phyloP scores from a whole-genome alignment of 148 eudicot species.

The Silene latifolia region DNA sequence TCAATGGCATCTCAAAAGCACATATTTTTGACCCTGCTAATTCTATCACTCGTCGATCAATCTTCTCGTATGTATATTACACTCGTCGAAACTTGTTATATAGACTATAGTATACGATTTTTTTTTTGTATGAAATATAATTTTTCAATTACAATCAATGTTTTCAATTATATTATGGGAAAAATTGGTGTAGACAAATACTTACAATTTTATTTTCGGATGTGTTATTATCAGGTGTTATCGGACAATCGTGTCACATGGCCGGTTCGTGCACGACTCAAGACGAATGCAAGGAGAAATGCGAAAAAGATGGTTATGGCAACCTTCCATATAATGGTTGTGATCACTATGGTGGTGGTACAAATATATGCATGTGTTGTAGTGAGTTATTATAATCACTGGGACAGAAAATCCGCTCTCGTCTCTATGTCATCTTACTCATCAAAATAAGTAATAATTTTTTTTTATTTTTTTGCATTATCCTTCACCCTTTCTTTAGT shows the following conservation, averaged over 20 bases:
- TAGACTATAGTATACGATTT: too few species aligned
- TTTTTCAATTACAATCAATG: too few species aligned
- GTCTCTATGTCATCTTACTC: too few species aligned
- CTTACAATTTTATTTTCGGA: not conserved
- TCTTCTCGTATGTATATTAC: not conserved
- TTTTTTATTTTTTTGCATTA: too few species aligned
- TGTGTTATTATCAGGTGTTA: not conserved
- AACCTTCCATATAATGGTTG: not conserved
- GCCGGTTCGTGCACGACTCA: not conserved
- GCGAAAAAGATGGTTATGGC: not conserved
- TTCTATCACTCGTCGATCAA: not conserved
- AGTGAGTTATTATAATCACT: not conserved
- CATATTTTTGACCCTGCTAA: not conserved
- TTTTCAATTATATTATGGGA: too few species aligned
- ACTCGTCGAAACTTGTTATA: not conserved
- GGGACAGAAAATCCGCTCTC: too few species aligned
- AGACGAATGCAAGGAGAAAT: not conserved
- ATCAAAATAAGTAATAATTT: too few species aligned
- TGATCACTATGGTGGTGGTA: not conserved
- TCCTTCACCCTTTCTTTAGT: too few species aligned
- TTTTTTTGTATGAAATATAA: too few species aligned
- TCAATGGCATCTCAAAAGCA: not conserved
- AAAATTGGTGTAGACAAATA: too few species aligned
- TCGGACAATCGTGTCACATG: not conserved
- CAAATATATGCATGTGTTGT: not conserved